Base-by-base conservation (phyloP, 352 stramenopile species). In the Globisporangium rhizosaccharum region DNA sequence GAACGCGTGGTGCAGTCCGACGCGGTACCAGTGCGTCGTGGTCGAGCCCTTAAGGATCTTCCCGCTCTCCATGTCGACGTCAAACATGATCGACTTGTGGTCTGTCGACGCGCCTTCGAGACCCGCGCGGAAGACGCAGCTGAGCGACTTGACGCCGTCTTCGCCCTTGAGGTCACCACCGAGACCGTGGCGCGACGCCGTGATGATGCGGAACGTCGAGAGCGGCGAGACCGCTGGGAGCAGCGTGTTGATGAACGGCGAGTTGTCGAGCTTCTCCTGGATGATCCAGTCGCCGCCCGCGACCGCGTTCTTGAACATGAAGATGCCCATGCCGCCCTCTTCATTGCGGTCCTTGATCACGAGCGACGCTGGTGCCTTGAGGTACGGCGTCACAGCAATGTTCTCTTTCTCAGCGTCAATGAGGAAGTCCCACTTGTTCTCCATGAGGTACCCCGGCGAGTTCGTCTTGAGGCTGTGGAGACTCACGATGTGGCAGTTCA, bases 391-490 rank as follows among this genome's bases (percentile, higher is more conserved):
- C 39, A 99, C 82, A 6, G 96, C 94, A 30, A 99, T 96, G 44
- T 76, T 81, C 42, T 87, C 66, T 63, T 96, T 92, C 39, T 92
- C 76, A n/a, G 90, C 85, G 62, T 97, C 81, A 37, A 96, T 69
- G 2, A 99, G 71, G 68, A 99, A 99, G 56, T 97, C 97, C 96
- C 96, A 99, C 77, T 99, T 99, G 79, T 98, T 98, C 75, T 98
- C 96, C 90, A 98, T 98, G 52, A 85, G 64, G 73, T 99, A 99
- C 51, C 88, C 92, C 2, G 77, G 66, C 17, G 90, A 96, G 66
- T 96, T 78, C 42, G 90, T 98, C 61, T 98, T 85, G 44, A 97
- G 79, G 51, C 92, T 89, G 82, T 99, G 96, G 60, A 97, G 81
- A 64, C 91, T 96, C 56, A 97, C 92, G 49, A 98, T 79, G 65